Base-by-base conservation (phyloP, 2,329 filamentous ascomycete genomes). In the Pestalotiopsis fici region DNA sequence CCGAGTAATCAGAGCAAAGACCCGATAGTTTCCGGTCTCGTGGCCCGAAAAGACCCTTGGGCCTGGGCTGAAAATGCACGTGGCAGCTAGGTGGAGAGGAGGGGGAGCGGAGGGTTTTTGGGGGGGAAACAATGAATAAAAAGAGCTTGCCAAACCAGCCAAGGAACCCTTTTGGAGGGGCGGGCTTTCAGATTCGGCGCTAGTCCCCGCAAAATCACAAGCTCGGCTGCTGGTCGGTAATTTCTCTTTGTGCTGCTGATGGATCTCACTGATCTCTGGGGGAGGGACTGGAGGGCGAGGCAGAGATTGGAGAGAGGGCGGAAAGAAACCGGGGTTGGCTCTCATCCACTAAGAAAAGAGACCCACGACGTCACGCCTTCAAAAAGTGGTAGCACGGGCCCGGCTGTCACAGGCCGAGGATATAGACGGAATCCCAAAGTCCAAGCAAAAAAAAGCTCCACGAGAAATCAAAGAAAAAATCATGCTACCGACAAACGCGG, bases 171-270 rank as follows among this genome's bases (percentile, higher is more conserved):
- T 35, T 35, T 35, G 31, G 31, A 35, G 31, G 31, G 31, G 31
- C 31, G 31, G 31, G 11, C 31, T 35, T 21, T 15, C 37, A 15
- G 11, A 57, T 25, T 60, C 31, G 25, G 57, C 57, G 28, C 57
- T 60, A 60, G 28, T 60, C 71, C 84, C 84, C 84, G 83, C 84
- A 85, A 82, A 82, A 83, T 87, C 85, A 86, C 84, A 86, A 86
- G 85, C 85, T 86, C 84, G 83, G 83, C 81, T 83, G 76, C 73
- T 75, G 69, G 78, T 86, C 84, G 84, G 84, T 77, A 83, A 84
- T 78, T 43, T 70, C 43, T 37, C 18, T n/a, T n/a, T n/a, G 18
- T 18, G n/a, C n/a, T n/a, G n/a, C n/a, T n/a, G n/a, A n/a, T n/a
- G n/a, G n/a, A n/a, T n/a, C n/a, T n/a, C n/a, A n/a, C n/a, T n/a